phyloP scores from a whole-genome alignment of 1,284 basidiomycete species.

The Gymnopus androsaceus region DNA sequence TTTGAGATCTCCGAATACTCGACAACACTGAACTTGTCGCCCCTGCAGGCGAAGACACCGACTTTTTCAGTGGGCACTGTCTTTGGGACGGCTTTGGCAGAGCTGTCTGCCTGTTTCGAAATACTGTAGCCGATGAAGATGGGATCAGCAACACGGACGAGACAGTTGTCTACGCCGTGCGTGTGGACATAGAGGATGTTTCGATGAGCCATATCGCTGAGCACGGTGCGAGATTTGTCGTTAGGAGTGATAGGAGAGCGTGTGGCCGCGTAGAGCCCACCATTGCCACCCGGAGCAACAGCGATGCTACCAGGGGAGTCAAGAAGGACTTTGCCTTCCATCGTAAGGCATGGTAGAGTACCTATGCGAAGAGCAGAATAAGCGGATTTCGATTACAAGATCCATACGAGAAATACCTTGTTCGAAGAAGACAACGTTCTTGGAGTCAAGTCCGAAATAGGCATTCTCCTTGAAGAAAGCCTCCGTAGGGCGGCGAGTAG shows the following conservation, averaged over 20 bases:
- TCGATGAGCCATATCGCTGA: conserved; percentile 80
- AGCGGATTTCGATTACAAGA: conserved; percentile 1
- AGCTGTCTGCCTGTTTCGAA: conserved; percentile 82
- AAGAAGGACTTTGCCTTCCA: conserved; percentile 93
- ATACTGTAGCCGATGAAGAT: conserved; percentile 96
- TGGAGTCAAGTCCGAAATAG: conserved; percentile 82
- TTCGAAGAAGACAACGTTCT: conserved; percentile 93
- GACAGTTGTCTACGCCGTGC: conserved; percentile 99
- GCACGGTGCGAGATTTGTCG: conserved; percentile 69
- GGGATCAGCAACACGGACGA: conserved; percentile 96
- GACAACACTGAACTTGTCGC: conserved; percentile 86
- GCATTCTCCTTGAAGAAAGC: conserved; percentile 79
- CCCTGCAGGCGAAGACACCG: conserved; percentile 88
- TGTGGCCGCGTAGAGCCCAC: conserved; percentile 93
- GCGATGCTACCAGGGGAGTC: conserved; percentile 79
- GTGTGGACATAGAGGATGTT: conserved; percentile 90
- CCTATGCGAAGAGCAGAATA: conserved; percentile 49
- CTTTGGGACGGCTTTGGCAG: conserved; percentile 97
- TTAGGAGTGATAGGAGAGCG: conserved; percentile 72
- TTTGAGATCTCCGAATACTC: conserved; percentile 97
- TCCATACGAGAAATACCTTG: conserved; percentile 67
- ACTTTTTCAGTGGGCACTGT: conserved; percentile 86
- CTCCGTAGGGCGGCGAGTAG: conserved; percentile 88
- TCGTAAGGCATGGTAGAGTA: conserved; percentile 91
- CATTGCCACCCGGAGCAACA: conserved; percentile 97